Conservation (phyloP, 345 rosid species). For the Ailanthus altissimus region DNA sequence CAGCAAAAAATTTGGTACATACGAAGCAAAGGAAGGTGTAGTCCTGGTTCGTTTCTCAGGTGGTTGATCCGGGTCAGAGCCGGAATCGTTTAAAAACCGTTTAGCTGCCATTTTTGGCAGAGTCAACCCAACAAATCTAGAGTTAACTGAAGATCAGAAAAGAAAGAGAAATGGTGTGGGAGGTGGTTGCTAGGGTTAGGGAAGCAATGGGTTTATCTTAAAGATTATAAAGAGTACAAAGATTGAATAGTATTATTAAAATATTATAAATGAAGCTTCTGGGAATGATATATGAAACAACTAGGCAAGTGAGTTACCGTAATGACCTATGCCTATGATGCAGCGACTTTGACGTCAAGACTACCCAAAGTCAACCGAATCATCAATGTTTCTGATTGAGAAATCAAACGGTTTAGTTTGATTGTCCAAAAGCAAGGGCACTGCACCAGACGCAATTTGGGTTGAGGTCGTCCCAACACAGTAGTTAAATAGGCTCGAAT, state of each 20-base stretch:
- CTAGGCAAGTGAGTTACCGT: conserved; percentile 20
- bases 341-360: conserved; percentile 49
- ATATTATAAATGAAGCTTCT: conserved; percentile 34
- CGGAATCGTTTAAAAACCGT: conserved; percentile 46
- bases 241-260: not conserved
- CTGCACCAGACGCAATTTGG: too few species aligned
- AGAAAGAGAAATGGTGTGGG: not conserved
- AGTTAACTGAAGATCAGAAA: not conserved
- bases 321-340: conserved; percentile 21
- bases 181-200: not conserved
- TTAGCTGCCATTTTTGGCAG: conserved; percentile 60
- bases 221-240: not conserved
- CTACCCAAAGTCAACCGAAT: conserved; percentile 27
- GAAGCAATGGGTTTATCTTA: not conserved
- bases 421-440: not conserved
- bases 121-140: not conserved
- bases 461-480: too few species aligned
- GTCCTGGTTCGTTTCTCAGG: conserved; percentile 54
- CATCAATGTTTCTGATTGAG: not conserved
- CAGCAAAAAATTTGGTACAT: conserved; percentile 23
- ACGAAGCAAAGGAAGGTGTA: conserved; percentile 73
- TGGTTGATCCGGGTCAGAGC: conserved; percentile 42
- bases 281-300: conserved; percentile 42
- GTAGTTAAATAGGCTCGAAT: too few species aligned
- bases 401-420: not conserved